A percentile compares a stretch with the other conserved stretches of the same genome.
phyloP scores from a whole-genome alignment of 2,329 filamentous ascomycete species.

The Pleoardoris graminearum region DNA sequence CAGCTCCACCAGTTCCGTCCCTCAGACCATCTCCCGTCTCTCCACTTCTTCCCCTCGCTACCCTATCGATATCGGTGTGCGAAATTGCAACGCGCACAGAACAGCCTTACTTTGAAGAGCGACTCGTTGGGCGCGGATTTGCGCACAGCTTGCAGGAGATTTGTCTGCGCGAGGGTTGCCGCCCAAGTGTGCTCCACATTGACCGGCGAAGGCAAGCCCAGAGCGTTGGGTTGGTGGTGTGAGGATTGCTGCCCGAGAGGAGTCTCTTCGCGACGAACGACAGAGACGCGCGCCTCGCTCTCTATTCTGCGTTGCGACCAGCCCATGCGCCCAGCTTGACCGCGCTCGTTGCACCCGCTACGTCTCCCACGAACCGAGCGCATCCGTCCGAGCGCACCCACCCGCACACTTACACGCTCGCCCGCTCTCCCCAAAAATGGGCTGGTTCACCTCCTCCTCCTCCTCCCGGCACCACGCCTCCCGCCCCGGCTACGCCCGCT shows the following conservation, averaged over 20 bases:
- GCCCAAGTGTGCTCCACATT: slow-evolving; percentile 10
- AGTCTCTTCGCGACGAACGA: neutral
- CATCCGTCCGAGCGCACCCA: neutral
- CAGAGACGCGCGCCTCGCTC: no score
- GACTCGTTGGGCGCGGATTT: neutral
- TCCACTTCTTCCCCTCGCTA: neutral
- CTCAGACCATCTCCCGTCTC: neutral
- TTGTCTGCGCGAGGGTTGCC: neutral
- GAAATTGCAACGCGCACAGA: no score
- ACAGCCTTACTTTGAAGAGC: no score
- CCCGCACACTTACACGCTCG: no score
- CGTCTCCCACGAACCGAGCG: neutral
- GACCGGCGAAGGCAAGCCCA: neutral
- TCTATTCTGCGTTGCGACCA: neutral
- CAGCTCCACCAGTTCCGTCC: slow-evolving; percentile 16
- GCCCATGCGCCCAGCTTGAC: slow-evolving; percentile 7
- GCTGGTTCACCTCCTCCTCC: slow-evolving; percentile 42
- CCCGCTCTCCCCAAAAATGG: no score
- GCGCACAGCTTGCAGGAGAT: neutral
- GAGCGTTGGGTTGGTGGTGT: neutral
- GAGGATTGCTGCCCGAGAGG: slow-evolving; percentile 7
- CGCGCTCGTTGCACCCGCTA: neutral
- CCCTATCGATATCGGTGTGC: no score
- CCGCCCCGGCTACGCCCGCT: slow-evolving; percentile 38
- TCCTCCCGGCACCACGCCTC: slow-evolving; percentile 31